These are phyloP conservation scores for Pyrrhoderma noxium DNA, from an alignment of 1,284 basidiomycete species.

Conservation along the genomic window DNA sequence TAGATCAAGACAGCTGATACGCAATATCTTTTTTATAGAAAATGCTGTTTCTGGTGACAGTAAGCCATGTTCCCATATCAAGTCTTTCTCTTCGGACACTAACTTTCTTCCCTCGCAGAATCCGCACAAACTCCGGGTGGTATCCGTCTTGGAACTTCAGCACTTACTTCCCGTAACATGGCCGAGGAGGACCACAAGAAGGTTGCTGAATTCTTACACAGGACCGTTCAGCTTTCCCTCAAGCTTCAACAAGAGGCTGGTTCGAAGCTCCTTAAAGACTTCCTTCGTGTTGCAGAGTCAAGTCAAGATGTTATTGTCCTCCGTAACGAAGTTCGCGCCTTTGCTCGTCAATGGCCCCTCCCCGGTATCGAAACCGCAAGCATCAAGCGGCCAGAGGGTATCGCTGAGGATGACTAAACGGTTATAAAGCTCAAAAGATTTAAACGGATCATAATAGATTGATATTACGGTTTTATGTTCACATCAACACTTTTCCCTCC, in stretches of 20 bases:
- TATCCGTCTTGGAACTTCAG: conserved; percentile 93
- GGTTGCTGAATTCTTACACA: conserved; percentile 90
- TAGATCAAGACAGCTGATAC: conserved; percentile 4
- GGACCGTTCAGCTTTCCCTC: conserved; percentile 83
- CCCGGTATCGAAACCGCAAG: conserved; percentile 58
- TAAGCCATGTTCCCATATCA: conserved; percentile 21
- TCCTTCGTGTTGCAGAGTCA: conserved; percentile 75
- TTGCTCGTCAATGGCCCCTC: conserved; percentile 85
- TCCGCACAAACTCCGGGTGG: conserved; percentile 96
- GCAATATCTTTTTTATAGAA: conserved; percentile 50
- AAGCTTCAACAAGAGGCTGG: conserved; percentile 91
- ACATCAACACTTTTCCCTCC: not conserved
- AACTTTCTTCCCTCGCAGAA: conserved; percentile 28
- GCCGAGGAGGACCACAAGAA: conserved; percentile 78
- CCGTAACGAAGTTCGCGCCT: conserved; percentile 66
- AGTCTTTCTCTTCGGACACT: conserved; percentile 1
- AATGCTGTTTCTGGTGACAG: conserved; percentile 94
- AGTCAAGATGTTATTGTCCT: conserved; percentile 69
- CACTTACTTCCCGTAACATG: conserved; percentile 95
- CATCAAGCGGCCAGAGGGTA: conserved; percentile 58
- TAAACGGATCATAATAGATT: no score
- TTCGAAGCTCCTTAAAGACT: conserved; percentile 93
- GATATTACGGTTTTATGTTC: no score
- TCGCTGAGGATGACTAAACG: conserved; percentile 48
- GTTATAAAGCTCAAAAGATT: no score